phyloP scores from a whole-genome alignment of 768 basidiomycete species.

The Grammothele lineata region DNA sequence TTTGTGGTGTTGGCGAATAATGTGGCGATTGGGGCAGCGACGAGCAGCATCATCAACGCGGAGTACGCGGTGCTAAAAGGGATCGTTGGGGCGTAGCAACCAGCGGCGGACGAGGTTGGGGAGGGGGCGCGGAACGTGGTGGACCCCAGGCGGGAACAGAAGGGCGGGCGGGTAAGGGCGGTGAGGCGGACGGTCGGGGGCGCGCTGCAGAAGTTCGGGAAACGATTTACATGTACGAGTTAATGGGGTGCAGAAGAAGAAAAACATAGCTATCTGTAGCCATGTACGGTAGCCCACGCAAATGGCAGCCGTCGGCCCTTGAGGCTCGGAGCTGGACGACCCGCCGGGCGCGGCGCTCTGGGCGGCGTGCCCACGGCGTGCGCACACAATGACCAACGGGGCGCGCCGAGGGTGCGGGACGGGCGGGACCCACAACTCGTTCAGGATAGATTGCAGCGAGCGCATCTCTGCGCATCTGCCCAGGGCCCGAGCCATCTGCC shows the following conservation, averaged over 20 bases:
- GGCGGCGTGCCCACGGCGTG: too few relatives aligned
- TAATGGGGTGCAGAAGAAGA: slow-evolving; percentile 12
- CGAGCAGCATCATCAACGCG: slow-evolving; percentile 95
- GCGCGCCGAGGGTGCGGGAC: slow-evolving; percentile 7
- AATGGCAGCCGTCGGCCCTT: too few relatives aligned
- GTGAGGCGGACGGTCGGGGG: not conserved
- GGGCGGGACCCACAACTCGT: slow-evolving; percentile 16
- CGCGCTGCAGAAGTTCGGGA: slow-evolving; percentile 5
- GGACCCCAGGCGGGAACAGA: not conserved
- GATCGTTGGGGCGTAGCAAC: slow-evolving; percentile 28
- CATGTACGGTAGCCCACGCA: too few relatives aligned
- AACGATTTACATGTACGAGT: slow-evolving; percentile 15
- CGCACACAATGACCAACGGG: too few relatives aligned
- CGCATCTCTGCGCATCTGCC: too few relatives aligned
- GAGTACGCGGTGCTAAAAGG: slow-evolving; percentile 89
- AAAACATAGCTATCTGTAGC: too few relatives aligned
- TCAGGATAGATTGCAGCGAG: slow-evolving; percentile 11
- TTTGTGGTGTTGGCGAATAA: slow-evolving; percentile 93
- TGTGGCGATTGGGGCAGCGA: slow-evolving; percentile 93
- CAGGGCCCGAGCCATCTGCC: too few relatives aligned
- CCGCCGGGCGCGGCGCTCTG: too few relatives aligned
- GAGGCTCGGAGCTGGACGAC: too few relatives aligned
- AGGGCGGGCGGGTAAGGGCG: not conserved
- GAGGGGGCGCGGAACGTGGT: not conserved
- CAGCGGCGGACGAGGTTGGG: not conserved